These are phyloP conservation scores for Coemansia erecta DNA, from an alignment of 192 early-diverging fungal genomes.

Conservation along the genomic window DNA sequence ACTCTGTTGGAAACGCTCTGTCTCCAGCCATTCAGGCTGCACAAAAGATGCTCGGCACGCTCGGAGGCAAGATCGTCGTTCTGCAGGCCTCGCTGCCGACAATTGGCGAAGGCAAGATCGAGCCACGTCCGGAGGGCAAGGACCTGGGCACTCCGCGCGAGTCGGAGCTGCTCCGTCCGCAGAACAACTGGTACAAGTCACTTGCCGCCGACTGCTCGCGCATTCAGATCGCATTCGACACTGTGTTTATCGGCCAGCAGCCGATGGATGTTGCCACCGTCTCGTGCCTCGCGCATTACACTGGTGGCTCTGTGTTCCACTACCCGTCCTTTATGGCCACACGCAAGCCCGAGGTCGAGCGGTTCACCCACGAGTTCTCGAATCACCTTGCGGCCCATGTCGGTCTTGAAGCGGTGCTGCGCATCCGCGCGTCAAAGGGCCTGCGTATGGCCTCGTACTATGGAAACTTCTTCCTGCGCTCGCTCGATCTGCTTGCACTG, in stretches of 20 bases:
- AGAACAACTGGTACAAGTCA: slow-evolving; percentile 86
- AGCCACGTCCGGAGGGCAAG: slow-evolving; percentile 82
- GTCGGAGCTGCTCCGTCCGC: slow-evolving; percentile 74
- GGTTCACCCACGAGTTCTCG: slow-evolving; percentile 76
- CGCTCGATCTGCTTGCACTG: slow-evolving; percentile 85
- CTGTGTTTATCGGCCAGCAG: slow-evolving; percentile 80
- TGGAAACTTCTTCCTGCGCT: slow-evolving; percentile 96
- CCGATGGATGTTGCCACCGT: slow-evolving; percentile 89
- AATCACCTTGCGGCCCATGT: slow-evolving; percentile 76
- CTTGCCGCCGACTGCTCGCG: slow-evolving; percentile 90
- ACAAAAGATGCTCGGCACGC: slow-evolving; percentile 73
- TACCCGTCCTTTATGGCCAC: slow-evolving; percentile 88
- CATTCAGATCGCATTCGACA: slow-evolving; percentile 84
- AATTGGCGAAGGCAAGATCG: slow-evolving; percentile 73
- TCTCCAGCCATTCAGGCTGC: slow-evolving; percentile 82
- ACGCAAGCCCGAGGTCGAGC: slow-evolving; percentile 78
- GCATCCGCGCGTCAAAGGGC: slow-evolving; percentile 88
- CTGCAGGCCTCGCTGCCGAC: slow-evolving; percentile 83
- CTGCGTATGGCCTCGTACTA: slow-evolving; percentile 87
- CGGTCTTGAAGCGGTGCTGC: slow-evolving; percentile 89
- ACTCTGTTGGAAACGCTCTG: slow-evolving; percentile 73
- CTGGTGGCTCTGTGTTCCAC: slow-evolving; percentile 84
- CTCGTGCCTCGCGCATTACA: slow-evolving; percentile 62
- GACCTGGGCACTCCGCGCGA: slow-evolving; percentile 91
- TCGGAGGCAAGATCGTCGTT: slow-evolving; percentile 89